Base-by-base conservation (phyloP, 2,329 filamentous ascomycete species). In the Stagonosporopsis vannaccii region DNA sequence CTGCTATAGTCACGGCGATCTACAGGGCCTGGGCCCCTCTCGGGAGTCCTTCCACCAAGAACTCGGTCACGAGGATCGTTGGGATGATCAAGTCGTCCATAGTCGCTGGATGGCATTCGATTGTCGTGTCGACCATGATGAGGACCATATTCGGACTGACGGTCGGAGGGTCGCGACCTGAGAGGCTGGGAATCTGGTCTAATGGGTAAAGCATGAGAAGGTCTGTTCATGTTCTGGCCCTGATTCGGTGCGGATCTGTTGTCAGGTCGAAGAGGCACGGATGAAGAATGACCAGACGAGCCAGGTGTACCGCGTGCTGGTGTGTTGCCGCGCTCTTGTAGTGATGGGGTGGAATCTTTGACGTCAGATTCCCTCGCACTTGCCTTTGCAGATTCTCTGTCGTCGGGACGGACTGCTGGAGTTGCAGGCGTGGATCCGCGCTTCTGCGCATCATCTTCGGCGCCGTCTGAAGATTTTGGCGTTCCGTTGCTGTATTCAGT, bases 161-260 rank as follows among this genome's bases (percentile, higher is more conserved):
- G 72, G 23, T 77, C 75, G 25, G 52, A 51, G n/a, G 67, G 67
- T 33, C 74, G 68, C 19, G 60, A 42, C 22, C 79, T 78, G 0
- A 81, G 80, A 41, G 84, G 83, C 7, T 84, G 84, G 11, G 85
- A 80, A 60, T 88, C 85, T 15, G 86, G 86, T 51, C 85, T 80
- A 50, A 76, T 85, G 1, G 87, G 87, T 6, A 89, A 75, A 15
- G 73, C 73, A 60, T 79, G 79, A 25, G 75, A 65, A 42, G 64
- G 56, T 53, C 73, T 70, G 22, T 65, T 61, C 37, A 61, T 52
- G 35, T 65, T 58, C 22, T 66, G 49, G n/a, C 60, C 52, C 44
- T 75, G 74, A 19, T 46, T 58, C 8, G 63, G 58, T 25, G 68
- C 62, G 55, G 71, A 68, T 20, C 70, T 71, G 22, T 63, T 66